phyloP scores from a whole-genome alignment of 2,329 filamentous ascomycete species.

The Pestalotiopsis sp. region DNA sequence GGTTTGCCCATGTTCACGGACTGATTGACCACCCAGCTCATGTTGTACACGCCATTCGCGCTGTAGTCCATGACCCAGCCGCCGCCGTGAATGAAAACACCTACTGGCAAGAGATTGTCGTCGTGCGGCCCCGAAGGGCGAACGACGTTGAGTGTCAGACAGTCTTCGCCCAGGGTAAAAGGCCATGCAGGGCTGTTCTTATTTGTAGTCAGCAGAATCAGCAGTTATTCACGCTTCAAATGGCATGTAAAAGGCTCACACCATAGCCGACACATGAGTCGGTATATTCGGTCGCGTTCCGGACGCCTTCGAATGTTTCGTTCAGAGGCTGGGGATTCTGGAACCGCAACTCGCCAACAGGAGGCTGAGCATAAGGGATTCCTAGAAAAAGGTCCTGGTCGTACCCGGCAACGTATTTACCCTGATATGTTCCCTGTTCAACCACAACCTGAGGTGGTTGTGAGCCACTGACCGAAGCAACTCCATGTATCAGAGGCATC shows the following conservation, averaged over 20 bases:
- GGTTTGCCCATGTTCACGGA: background rate
- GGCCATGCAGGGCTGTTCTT: background rate
- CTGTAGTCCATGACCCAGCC: background rate
- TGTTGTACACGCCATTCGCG: background rate
- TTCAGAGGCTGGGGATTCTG: background rate
- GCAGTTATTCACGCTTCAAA: too few species aligned
- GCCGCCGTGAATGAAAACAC: background rate
- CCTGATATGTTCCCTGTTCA: background rate
- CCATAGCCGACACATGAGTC: background rate
- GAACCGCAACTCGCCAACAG: background rate
- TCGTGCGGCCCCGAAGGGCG: background rate
- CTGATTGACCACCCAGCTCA: background rate
- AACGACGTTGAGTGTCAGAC: background rate
- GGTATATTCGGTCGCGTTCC: background rate
- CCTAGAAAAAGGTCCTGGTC: background rate
- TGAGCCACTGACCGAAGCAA: background rate
- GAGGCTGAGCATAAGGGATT: background rate
- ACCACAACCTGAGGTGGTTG: background rate
- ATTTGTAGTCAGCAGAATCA: too few species aligned
- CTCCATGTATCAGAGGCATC: background rate
- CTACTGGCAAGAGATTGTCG: background rate
- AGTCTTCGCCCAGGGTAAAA: background rate
- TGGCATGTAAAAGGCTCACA: too few species aligned
- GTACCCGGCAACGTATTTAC: background rate
- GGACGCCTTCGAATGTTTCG: background rate